Evolutionary conservation across 192 early-diverging fungal genomes (phyloP), one percentile per base, ranked within the genome.

Genomic region (Gorgonomyces haynaldii): DNA sequence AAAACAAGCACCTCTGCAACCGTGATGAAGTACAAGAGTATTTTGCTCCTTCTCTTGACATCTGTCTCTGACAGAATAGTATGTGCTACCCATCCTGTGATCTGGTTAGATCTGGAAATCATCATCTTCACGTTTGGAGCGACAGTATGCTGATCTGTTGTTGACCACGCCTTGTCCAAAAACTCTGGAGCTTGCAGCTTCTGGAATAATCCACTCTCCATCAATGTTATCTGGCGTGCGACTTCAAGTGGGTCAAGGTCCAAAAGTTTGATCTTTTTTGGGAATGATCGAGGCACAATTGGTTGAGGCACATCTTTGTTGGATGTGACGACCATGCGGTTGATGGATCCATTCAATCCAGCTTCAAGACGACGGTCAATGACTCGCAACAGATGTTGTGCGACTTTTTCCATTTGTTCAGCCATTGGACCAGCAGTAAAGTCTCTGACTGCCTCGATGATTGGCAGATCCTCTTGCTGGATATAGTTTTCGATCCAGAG

Each of bases 401-500:
- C 29, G 9, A 27, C 24, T 13, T 23, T 46, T 3, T 37, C 20
- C 4, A 27, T 22, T 28, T 23, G 19, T 46, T 22, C 45, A 5
- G 42, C 42, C 4, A 39, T 21, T 10, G 39, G 20, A 9, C 28
- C 32, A 74, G 92, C 85, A 13, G 63, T 64, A 15, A 67, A 78
- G 23, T 71, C 71, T 15, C 80, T 82, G 64, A 98, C 91, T 21
- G 78, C 64, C 25, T 75, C 70, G 37, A 96, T 74, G 50, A 64
- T 63, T 37, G 74, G 72, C 24, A 98, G 61, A 3, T 61, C 62
- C 13, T 30, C 9, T 0, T 70, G 65, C 53, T 78, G 64, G 54
- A 84, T 88, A 58, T 96, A 86, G 50, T 70, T 78, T 66, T 98
- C 95, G 5, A 97, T 62, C 95, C 95, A 98, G n/a, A 68, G 81